These are phyloP conservation scores for Stenogyne calaminthoides DNA, from an alignment of 305 asterid species.

Conservation along the genomic window DNA sequence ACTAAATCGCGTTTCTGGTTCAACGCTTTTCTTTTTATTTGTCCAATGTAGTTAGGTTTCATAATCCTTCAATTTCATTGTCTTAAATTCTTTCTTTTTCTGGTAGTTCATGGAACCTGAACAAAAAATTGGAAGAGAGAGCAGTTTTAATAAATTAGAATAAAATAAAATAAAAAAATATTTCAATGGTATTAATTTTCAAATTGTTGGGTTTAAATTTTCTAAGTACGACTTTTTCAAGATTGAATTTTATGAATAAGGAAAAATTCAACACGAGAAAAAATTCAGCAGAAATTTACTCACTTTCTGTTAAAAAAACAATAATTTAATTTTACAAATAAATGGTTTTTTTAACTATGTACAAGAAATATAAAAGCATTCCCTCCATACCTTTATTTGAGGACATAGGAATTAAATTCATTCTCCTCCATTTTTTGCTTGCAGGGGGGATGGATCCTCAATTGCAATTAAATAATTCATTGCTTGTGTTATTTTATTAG, in stretches of 20 bases:
- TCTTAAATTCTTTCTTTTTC: neutral
- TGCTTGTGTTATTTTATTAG: neutral
- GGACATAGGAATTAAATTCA: neutral
- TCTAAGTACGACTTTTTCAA: neutral
- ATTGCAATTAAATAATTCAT: neutral
- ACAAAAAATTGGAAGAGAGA: neutral
- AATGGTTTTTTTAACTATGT: neutral
- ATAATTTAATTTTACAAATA: neutral
- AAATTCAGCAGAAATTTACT: neutral
- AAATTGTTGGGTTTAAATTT: neutral
- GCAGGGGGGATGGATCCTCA: neutral
- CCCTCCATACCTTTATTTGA: slow-evolving; percentile 17
- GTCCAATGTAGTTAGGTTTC: slow-evolving; percentile 3
- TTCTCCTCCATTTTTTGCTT: slow-evolving; percentile 11
- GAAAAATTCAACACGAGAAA: neutral
- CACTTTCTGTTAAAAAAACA: neutral
- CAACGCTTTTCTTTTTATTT: neutral
- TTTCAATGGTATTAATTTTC: neutral
- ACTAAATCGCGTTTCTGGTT: neutral
- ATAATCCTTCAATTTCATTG: neutral
- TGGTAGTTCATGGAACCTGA: slow-evolving; percentile 9
- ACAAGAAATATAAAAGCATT: neutral
- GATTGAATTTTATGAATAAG: neutral
- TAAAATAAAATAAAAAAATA: neutral
- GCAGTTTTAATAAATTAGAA: too few species aligned